Base-by-base conservation (phyloP, 169 alveolate genomes). In the Besnoitia besnoiti region DNA sequence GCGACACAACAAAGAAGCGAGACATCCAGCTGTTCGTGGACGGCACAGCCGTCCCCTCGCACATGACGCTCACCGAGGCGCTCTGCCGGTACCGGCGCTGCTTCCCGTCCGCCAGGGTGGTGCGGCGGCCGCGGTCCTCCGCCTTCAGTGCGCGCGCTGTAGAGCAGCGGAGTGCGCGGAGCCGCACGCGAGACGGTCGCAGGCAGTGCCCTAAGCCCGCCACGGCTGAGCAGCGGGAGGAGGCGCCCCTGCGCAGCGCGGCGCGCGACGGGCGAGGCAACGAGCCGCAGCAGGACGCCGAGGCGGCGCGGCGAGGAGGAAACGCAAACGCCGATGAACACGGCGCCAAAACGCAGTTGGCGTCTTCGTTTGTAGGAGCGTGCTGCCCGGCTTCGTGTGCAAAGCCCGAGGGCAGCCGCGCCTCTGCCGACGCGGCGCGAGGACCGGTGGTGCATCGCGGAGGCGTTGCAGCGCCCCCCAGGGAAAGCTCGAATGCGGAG, bases 31-130 rank as follows among this genome's bases (percentile, higher is more conserved):
- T 90, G 49, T 90, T 47, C 59, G 75, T 90, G 27, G 82, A 47
- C 75, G 61, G 85, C 73, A 76, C 79, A 19, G 90, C 93, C 0
- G 93, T 90, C 37, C 93, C 93, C 39, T 40, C 93, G 21, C 93
- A 90, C 59, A 90, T 90, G 93, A 80, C 93, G 24, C 89, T 90
- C n/a, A 90, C 76, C 33, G 93, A 90, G 75, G 93, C 93, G 55
- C 93, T 90, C 90, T 44, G 59, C n/a, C 46, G 84, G 85, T 90
- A 90, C 77, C 67, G 46, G 21, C 82, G 90, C 50, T 90, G 85
- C 44, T 73, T 90, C 42, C 89, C 93, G 0, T 7, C 76, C 8
- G 30, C 82, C 39, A 39, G n/a, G 12, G 82, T 42, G 5, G 82
- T 37, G 46, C 82, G 39, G 27, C 82, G 16, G 8, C 82, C 46